Evolutionary conservation across 768 basidiomycete species (phyloP), one percentile per base, ranked within the genome.

Genomic region (Lactifluus pinguis): DNA sequence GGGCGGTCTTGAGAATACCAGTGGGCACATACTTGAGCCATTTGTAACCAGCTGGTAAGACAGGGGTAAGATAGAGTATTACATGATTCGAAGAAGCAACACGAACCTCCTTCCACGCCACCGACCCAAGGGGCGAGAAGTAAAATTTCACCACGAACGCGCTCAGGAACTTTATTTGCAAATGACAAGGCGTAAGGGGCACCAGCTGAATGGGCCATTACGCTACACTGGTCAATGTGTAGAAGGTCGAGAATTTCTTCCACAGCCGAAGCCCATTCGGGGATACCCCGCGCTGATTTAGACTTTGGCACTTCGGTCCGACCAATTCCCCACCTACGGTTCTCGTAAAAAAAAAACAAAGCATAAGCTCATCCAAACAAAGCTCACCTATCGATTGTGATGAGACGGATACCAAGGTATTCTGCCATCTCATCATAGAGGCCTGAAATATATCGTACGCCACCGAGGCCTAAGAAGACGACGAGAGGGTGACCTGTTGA

Each of bases 21-120:
- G 89, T 91, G 0, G 95, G 95, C 6, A 99, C 89, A 70, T 94
- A 98, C 73, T 94, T 95, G 55, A 99, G 80, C 93, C 94, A 98
- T 69, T 88, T 94, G 75, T 97, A 98, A 15, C 91, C 87, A 68
- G 80, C 88, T 89, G 64, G 10, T 57, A 47, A 59, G 32, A 45
- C 41, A n/a, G 30, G 41, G 44, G 42, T 45, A 45, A 67, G 41
- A 66, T 13, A 65, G 14, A 29, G 17, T 56, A 59, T 60, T 49
- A 60, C 21, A 36, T 34, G 39, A 53, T 42, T 36, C 11, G 13
- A 53, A 9, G 51, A 51, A 1, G 50, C 34, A 30, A 29, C 13
- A 75, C 92, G 69, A 72, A 94, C 94, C 87, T 65, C 80, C 86
- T 72, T 95, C 95, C 47, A 86, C 83, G 29, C 87, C 85, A n/a